Conservation (phyloP, 495 filamentous ascomycete genomes). For the Aspergillus wentii region DNA sequence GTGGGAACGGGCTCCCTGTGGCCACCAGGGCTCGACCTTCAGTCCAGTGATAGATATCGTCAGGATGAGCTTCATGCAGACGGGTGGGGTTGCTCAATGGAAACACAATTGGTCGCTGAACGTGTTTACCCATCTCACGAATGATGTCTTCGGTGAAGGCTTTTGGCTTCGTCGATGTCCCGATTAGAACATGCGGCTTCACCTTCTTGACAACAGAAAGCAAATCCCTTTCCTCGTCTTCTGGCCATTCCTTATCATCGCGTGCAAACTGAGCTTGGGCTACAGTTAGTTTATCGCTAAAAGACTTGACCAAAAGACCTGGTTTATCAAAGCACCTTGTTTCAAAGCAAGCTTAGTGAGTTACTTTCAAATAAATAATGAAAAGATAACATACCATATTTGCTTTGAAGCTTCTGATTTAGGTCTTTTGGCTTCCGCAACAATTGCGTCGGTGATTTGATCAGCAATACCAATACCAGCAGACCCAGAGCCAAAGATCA, state of each 20-base stretch:
- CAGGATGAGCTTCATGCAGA: constrained; percentile 75
- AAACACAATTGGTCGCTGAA: constrained; percentile 73
- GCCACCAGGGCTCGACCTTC: constrained; percentile 75
- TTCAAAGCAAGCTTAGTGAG: no score
- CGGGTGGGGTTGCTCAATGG: constrained; percentile 84
- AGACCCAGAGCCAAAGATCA: constrained; percentile 79
- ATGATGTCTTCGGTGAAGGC: constrained; percentile 73
- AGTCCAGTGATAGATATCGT: constrained; percentile 77
- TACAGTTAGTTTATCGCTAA: constrained; percentile 51
- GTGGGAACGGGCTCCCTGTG: constrained; percentile 78
- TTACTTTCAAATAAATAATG: neutral
- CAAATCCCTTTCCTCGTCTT: constrained; percentile 50
- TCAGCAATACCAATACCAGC: constrained; percentile 85
- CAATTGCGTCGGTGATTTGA: constrained; percentile 74
- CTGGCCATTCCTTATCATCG: constrained; percentile 59
- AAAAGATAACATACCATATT: constrained; percentile 58
- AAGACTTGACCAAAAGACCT: constrained; percentile 66
- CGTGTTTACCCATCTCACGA: constrained; percentile 72
- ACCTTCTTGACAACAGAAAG: constrained; percentile 63
- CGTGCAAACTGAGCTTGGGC: constrained; percentile 66
- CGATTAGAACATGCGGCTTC: constrained; percentile 77
- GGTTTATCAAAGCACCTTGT: constrained; percentile 88
- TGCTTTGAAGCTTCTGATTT: constrained; percentile 74
- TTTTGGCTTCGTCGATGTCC: constrained; percentile 77
- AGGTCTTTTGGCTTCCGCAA: constrained; percentile 57